These are phyloP conservation scores for Endocladia muricata DNA, from an alignment of 31 red algal genomes.

Conservation along the genomic window DNA sequence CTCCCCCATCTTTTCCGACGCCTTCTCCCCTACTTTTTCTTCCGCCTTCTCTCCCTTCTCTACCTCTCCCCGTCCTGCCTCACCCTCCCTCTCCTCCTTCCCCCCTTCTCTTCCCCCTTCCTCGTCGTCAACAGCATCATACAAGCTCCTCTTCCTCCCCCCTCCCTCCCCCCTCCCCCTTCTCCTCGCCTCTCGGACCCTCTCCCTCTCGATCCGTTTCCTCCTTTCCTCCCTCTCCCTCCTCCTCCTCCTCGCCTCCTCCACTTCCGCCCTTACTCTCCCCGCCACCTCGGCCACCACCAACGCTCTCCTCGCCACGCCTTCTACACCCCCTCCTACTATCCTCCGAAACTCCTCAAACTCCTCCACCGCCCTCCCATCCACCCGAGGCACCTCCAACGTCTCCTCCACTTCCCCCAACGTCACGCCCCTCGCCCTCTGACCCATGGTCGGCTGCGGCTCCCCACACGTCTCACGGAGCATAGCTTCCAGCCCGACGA, in stretches of 20 bases:
- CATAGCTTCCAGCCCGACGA: slow-evolving; percentile 5
- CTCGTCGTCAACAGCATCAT: background rate
- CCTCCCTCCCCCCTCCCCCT: background rate
- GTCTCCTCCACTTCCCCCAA: background rate
- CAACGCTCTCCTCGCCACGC: slow-evolving; percentile 5
- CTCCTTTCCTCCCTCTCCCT: slow-evolving; percentile 5
- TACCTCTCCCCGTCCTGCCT: background rate
- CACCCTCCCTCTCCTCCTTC: no score
- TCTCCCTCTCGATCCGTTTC: background rate
- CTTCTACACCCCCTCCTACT: background rate
- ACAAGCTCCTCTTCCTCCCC: background rate
- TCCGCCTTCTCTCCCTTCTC: background rate
- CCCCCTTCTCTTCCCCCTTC: background rate
- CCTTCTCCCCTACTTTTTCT: background rate
- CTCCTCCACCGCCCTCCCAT: background rate
- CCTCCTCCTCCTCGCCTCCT: background rate
- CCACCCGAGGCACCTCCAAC: background rate
- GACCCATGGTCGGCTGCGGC: background rate
- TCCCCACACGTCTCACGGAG: background rate
- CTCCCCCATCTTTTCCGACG: background rate
- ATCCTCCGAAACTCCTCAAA: background rate
- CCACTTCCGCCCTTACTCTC: background rate
- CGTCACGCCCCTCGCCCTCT: background rate
- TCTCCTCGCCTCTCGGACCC: background rate
- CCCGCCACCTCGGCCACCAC: slow-evolving; percentile 11